Evolutionary conservation across 2,329 filamentous ascomycete species (phyloP), one percentile per base, ranked within the genome.

Genomic region (Monascus ruber): DNA sequence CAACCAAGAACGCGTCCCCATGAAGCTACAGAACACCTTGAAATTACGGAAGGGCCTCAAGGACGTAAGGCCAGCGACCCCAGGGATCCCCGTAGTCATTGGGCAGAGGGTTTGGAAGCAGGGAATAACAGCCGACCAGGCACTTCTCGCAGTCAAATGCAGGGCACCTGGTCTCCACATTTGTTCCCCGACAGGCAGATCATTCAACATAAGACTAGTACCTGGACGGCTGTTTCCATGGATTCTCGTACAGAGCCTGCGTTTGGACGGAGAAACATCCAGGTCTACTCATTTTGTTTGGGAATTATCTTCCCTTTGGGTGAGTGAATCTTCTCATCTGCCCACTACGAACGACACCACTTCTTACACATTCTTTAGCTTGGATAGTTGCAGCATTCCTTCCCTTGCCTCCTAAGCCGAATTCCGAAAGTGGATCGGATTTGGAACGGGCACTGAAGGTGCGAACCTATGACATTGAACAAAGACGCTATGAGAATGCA

Each of bases 381-480:
- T 93, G 85, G 85, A 83, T 89, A 66, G 69, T 86, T 46, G 86
- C 81, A 1, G 76, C 85, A 1, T 71, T 88, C 39, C 67, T 91
- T 8, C 83, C 84, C 1, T 62, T 93, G 5, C 83, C 83, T 6
- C 66, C 67, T 1, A 71, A 72, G 39, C 73, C 78, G 0, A 53
- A 56, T 6, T 62, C 68, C 17, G 51, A 62, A 1, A 64, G 72
- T 11, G 74, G 52, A 40, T 34, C 55, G 24, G 52, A 61, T 41
- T 43, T 69, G 32, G 67, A 68, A 42, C 59, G 60, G 33, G 66
- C 70, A 17, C 60, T 72, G 34, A 59, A 65, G 26, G 60, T 62
- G 40, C 60, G 67, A 36, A 52, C 70, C 28, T 58, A 60, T 29
- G 61, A 65, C 7, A 50, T 67, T 25, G 68, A 72, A 39, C 64